Evolutionary conservation across 139 green algal genomes (phyloP), one percentile per base, ranked within the genome.

Genomic region (Chlamydomonas incerta): DNA sequence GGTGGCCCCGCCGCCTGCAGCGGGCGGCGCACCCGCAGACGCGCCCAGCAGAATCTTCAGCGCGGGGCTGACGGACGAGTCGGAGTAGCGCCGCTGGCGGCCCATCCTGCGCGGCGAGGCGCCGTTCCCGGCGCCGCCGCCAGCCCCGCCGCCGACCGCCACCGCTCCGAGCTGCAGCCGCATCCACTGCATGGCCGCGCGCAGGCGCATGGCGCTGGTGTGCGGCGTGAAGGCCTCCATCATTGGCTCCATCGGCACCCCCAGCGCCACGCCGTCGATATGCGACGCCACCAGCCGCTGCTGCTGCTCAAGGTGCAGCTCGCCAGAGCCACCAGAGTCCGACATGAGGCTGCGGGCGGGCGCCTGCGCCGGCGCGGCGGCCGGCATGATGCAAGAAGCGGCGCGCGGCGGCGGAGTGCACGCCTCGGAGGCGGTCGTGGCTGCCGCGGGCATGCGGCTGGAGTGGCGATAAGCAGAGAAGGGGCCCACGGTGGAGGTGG

Each of bases 101-200:
- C 33, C 11, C 3, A 67, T 14, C 1, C 11, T 37, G 18, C 75
- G 17, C 13, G 75, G 75, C 24, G 77, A 35, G 63, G 20, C 47
- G 41, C 41, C 41, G 41, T 50, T 50, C 6, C 41, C 41, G 41
- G 5, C 8, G 41, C 6, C 41, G 41, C 41, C 41, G 41, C 6
- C 41, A 13, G 41, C 41, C 6, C 41, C 41, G 8, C 41, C 41
- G 41, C 41, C 41, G 8, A 8, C 41, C 41, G 41, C 41, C 6
- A 50, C 41, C 41, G 41, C 41, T 23, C 65, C 41, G 63, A 83
- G 63, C 77, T 83, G 77, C 29, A 83, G 63, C 46, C 60, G 62
- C 77, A 83, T 83, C 77, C 77, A 83, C 14, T 50, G 28, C 77
- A 74, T 83, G 41, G 77, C 77, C 8, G 77, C 77, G 33, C 63